Evolutionary conservation across 2,329 filamentous ascomycete species (phyloP), one percentile per base, ranked within the genome.

Genomic region (Nemania sp.): DNA sequence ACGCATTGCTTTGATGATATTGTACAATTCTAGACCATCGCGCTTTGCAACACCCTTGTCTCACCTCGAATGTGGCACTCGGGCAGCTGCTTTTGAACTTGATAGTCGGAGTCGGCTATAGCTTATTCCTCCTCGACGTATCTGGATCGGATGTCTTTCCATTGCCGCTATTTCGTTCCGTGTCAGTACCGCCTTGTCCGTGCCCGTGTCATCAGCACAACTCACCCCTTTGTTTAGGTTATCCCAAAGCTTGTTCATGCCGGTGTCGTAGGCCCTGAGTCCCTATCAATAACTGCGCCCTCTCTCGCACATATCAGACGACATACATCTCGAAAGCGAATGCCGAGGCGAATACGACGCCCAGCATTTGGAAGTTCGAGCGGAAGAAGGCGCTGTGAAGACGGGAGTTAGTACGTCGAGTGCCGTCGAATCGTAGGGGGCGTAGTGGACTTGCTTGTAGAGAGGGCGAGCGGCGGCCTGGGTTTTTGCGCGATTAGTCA

Each of bases 61-160:
- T 50, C 34, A 29, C 48, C 29, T 32, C 15, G 40, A 15, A 42
- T 46, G 20, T 18, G 21, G 40, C 25, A 39, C 21, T 48, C 21
- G 35, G 12, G 37, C 17, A 18, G 9, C 20, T 40, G 21, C 54
- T 42, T 49, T 54, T 52, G 42, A 29, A 55, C 47, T 3, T 10
- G 25, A 32, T n/a, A 34, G 20, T 43, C 55, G 46, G n/a, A 6
- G 40, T 34, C 57, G 57, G 64, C 34, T 45, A 48, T 46, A 56
- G 39, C 57, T 63, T 71, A 69, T 67, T 82, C 85, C 62, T 83
- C 83, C 79, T 90, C 80, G 73, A 96, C 78, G 79, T 97, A 99
- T 79, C 85, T 89, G 78, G 88, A 81, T 81, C 96, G 94, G 83
- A 99, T 97, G 78, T 99, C 95, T 86, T 97, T 97, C 95, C 95